These are phyloP conservation scores for Reutealis trisperma DNA, from an alignment of 345 rosid genomes.

Conservation along the genomic window DNA sequence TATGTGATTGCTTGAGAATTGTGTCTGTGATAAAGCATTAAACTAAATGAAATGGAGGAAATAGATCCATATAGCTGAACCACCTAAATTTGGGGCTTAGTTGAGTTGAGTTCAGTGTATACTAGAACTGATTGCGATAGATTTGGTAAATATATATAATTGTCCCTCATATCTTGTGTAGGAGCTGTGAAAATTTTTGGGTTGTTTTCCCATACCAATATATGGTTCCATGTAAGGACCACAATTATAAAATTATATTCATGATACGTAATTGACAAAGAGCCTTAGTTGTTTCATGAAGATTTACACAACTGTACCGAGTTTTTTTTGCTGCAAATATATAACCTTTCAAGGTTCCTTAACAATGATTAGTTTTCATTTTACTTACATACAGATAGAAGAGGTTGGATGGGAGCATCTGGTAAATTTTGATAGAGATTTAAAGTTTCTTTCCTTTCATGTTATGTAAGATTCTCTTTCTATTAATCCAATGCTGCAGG, in stretches of 20 bases:
- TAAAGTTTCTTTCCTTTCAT: constrained; percentile 60
- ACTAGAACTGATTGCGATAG: neutral
- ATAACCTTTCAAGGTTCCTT: neutral
- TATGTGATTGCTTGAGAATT: too few relatives aligned
- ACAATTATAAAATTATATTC: neutral
- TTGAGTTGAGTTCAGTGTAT: too few relatives aligned
- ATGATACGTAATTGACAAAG: neutral
- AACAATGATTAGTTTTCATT: neutral
- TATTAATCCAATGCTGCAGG: neutral
- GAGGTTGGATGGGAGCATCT: constrained; percentile 86
- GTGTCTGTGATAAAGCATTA: too few relatives aligned
- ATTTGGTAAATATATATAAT: too few relatives aligned
- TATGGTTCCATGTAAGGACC: neutral
- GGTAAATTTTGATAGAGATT: constrained; percentile 50
- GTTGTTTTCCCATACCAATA: neutral
- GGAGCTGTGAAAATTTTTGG: neutral
- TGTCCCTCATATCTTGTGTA: neutral
- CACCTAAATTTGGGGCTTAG: too few relatives aligned
- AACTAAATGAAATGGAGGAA: neutral
- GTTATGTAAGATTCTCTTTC: constrained; percentile 44
- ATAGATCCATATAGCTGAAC: neutral
- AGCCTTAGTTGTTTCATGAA: neutral
- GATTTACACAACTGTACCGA: neutral
- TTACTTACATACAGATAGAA: constrained; percentile 52
- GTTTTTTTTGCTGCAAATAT: neutral